Percentiles rank a stretch among this genome's conserved stretches.
phyloP scores from a whole-genome alignment of 164 flowering plant genomes.

The Berberis vulgaris region DNA sequence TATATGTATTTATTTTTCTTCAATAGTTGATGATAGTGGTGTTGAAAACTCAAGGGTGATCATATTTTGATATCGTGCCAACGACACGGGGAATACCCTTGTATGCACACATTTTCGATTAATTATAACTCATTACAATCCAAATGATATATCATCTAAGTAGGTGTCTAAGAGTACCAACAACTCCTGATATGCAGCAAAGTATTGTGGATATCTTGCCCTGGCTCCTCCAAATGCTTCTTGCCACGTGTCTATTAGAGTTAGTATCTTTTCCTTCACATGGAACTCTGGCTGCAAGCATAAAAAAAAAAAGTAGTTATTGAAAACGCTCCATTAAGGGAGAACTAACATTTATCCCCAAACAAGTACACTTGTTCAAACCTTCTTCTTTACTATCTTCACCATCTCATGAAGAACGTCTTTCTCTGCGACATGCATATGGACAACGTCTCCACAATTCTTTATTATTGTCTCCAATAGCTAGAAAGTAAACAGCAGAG shows the following conservation, averaged over 20 bases:
- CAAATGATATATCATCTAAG: neutral
- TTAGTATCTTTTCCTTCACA: constrained; percentile 88
- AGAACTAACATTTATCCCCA: neutral
- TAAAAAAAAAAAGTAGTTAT: constrained; percentile 2
- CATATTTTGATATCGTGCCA: too few relatives aligned
- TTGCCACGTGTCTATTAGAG: constrained; percentile 95
- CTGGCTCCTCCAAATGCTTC: constrained; percentile 98
- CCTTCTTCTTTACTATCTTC: constrained; percentile 88
- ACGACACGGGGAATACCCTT: too few relatives aligned
- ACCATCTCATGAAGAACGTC: constrained; percentile 91
- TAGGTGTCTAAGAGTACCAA: constrained; percentile 41
- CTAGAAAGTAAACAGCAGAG: constrained; percentile 27
- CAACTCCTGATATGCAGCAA: constrained; percentile 86
- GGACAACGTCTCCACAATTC: constrained; percentile 95
- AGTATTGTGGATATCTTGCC: constrained; percentile 92
- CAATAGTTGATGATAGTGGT: too few relatives aligned
- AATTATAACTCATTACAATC: too few relatives aligned
- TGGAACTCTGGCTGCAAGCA: constrained; percentile 73
- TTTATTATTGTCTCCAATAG: constrained; percentile 85
- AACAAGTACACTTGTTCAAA: constrained; percentile 13
- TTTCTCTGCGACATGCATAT: constrained; percentile 96
- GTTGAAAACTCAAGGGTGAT: too few relatives aligned
- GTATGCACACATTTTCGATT: too few relatives aligned
- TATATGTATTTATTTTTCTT: too few relatives aligned
- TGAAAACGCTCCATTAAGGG: neutral